phyloP scores from a whole-genome alignment of 768 basidiomycete species.

The Naganishia vishniacii region DNA sequence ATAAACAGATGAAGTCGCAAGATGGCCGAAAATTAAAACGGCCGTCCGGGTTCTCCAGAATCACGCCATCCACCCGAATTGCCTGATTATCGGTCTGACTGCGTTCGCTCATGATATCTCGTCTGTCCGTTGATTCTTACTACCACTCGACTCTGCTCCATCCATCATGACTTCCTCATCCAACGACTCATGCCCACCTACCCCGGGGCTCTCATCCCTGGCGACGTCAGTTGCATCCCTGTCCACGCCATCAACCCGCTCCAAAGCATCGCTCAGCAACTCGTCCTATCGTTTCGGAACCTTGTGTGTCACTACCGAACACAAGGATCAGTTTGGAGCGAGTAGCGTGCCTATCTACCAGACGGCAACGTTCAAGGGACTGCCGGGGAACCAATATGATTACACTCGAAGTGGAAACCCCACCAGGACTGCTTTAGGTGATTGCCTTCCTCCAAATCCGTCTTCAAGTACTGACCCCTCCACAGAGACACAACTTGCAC shows the following conservation, averaged over 20 bases:
- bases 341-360: slow-evolving; percentile 97
- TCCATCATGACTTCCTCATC: slow-evolving; percentile 30
- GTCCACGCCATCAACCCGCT: background rate
- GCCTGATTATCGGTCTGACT: background rate
- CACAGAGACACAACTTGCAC: slow-evolving; percentile 90
- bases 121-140: too few relatives aligned
- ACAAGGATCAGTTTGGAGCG: slow-evolving; percentile 92
- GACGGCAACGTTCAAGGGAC: slow-evolving; percentile 94
- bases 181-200: slow-evolving; percentile 24
- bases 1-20: too few relatives aligned
- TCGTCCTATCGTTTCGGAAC: background rate
- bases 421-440: slow-evolving; percentile 88
- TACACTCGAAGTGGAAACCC: slow-evolving; percentile 95
- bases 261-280: background rate
- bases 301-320: slow-evolving; percentile 48
- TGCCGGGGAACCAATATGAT: slow-evolving; percentile 74
- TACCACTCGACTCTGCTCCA: too few relatives aligned
- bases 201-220: slow-evolving; percentile 41
- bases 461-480: slow-evolving; percentile 1
- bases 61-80: slow-evolving; percentile 8
- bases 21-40: too few relatives aligned
- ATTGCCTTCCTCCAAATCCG: slow-evolving; percentile 33
- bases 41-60: background rate
- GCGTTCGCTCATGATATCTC: too few relatives aligned
- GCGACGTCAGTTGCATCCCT: slow-evolving; percentile 39